A percentile compares a stretch with the other conserved stretches of the same genome.
Evolutionary conservation across 371 early-diverging fungal species (phyloP).

Genomic region (Basidiobolus meristosporus): DNA sequence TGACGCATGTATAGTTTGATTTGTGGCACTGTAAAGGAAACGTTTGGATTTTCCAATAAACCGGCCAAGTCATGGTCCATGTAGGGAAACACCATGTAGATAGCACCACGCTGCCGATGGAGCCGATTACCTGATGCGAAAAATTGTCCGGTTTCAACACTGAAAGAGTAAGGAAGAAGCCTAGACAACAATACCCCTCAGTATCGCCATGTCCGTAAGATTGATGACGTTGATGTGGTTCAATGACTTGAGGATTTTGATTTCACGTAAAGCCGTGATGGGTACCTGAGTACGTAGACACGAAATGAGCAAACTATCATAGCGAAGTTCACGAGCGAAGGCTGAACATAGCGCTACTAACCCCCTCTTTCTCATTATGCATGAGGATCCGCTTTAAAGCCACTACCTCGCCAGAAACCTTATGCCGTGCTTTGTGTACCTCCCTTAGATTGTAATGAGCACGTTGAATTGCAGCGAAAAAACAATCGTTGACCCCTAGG

Average conservation of each 20-base stretch:
- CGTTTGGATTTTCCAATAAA: conserved; percentile 50
- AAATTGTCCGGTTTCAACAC: no score
- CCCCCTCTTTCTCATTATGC: conserved; percentile 85
- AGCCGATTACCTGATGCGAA: no score
- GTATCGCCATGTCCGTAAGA: conserved; percentile 58
- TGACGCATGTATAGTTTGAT: conserved; percentile 47
- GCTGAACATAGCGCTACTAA: conserved; percentile 10
- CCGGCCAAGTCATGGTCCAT: conserved; percentile 89
- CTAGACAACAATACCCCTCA: no score
- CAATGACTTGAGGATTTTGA: conserved; percentile 69
- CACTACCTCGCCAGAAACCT: conserved; percentile 44
- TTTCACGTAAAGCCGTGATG: conserved; percentile 90
- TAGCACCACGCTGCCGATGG: no score
- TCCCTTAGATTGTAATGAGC: conserved; percentile 22
- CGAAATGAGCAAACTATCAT: neutral
- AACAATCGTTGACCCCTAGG: neutral
- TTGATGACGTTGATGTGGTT: conserved; percentile 73
- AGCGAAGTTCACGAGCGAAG: neutral
- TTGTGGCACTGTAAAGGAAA: no score
- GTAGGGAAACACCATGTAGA: conserved; percentile 94
- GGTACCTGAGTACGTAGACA: conserved; percentile 34
- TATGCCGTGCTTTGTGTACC: conserved; percentile 70
- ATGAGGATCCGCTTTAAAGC: conserved; percentile 83
- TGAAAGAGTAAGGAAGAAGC: no score
- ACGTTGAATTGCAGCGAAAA: neutral